These are phyloP conservation scores for Smallanthus sonchifolius DNA, from an alignment of 129 eudicot species.

Conservation along the genomic window DNA sequence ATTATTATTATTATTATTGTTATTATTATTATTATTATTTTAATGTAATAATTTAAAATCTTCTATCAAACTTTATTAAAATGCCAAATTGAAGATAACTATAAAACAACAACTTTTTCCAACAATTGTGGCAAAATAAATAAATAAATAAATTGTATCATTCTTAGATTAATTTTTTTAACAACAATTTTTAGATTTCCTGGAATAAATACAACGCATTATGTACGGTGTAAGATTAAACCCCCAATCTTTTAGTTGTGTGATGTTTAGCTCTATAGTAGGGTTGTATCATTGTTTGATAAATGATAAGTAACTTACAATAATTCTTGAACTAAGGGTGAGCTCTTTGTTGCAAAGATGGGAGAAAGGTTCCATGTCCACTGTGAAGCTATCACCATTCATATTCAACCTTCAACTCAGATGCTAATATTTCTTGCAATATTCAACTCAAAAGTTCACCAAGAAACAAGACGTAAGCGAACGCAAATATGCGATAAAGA, in stretches of 20 bases:
- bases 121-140: conserved; percentile 6
- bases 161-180: no score
- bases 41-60: background rate
- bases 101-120: background rate
- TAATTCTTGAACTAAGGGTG: conserved; percentile 43
- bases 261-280: no score
- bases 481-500: background rate
- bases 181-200: no score
- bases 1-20: no score
- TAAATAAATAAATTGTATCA: background rate
- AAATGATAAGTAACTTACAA: conserved; percentile 7
- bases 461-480: background rate
- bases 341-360: conserved; percentile 39
- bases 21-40: no score
- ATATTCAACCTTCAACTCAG: conserved; percentile 17
- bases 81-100: conserved; percentile 1
- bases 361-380: conserved; percentile 56
- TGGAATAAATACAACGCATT: no score
- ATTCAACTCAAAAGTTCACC: background rate
- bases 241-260: no score
- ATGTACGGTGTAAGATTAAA: no score
- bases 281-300: background rate
- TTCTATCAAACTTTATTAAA: background rate
- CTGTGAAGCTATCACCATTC: conserved; percentile 47
- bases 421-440: conserved; percentile 1